Conservation (phyloP, 2,329 filamentous ascomycete genomes). For the Colletotrichum tropicicola region DNA sequence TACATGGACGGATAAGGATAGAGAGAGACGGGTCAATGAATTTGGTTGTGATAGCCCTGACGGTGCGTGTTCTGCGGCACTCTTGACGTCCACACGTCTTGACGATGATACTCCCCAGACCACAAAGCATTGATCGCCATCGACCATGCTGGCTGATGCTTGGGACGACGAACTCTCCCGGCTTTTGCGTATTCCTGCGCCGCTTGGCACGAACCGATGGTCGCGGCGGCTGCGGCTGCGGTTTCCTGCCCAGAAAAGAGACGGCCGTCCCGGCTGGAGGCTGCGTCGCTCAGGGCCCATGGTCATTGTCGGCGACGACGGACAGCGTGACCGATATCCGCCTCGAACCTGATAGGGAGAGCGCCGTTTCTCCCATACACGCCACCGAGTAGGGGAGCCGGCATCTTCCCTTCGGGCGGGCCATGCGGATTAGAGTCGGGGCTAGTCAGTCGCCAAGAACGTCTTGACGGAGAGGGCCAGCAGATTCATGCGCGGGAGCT, state of each 20-base stretch:
- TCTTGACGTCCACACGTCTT: too few relatives aligned
- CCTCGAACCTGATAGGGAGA: not conserved
- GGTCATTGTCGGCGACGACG: too few relatives aligned
- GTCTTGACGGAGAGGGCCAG: not conserved
- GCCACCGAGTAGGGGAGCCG: not conserved
- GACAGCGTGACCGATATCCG: too few relatives aligned
- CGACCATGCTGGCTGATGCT: not conserved
- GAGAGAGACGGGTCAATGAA: too few relatives aligned
- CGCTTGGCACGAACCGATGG: slow-evolving; percentile 22
- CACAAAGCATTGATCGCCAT: too few relatives aligned
- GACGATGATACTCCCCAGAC: too few relatives aligned
- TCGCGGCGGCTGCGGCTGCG: not conserved
- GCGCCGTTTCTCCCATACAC: not conserved
- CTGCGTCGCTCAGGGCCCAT: too few relatives aligned
- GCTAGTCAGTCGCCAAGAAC: not conserved
- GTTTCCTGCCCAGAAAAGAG: not conserved
- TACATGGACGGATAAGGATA: too few relatives aligned
- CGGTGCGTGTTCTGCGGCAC: too few relatives aligned
- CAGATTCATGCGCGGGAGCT: not conserved
- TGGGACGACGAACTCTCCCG: not conserved
- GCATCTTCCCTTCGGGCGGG: slow-evolving; percentile 7
- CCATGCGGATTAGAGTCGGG: not conserved
- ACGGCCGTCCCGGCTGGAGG: not conserved
- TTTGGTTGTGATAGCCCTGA: too few relatives aligned
- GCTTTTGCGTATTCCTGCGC: not conserved